Evolutionary conservation across 2,329 filamentous ascomycete species (phyloP), one percentile per base, ranked within the genome.

Genomic region (Fusarium sterilihyphosum): DNA sequence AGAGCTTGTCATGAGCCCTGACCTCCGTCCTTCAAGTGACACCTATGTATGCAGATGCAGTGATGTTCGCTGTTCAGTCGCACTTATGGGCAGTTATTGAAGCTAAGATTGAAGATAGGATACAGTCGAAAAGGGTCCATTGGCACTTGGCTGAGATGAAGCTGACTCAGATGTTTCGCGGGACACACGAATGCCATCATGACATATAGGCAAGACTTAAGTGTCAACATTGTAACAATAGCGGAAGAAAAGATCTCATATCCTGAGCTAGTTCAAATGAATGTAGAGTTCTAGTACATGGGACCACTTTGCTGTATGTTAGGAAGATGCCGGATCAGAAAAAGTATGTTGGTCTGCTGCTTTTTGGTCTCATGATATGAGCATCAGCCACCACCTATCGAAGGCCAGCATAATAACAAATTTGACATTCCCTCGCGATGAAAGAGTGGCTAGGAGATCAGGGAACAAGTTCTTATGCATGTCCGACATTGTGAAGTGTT

Each of bases 1-100:
- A 53, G n/a, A 16, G 31, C 31, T 53, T 2, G 20, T 53, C 49
- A 53, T 26, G 33, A 26, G 47, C 22, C 33, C 5, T 53, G 12
- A 20, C n/a, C 2, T 26, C 17, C 0, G 5, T 5, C n/a, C 16
- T 37, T 5, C 4, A 16, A 16, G 13, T 16, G 6, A 12, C 17
- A 26, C 8, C 50, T 1, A 11, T 6, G 3, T 9, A 53, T 26
- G 6, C 5, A 26, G 9, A 37, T 0, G 6, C 9, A 20, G 9
- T 26, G 6, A 3, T 37, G 3, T 7, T 4, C 8, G 3, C 5
- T 26, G 3, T 16, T 20, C 13, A 37, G 12, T 35, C n/a, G 2
- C 8, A 11, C 5, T 20, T 8, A 3, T 4, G 2, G 24, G 3
- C 3, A 5, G 3, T 17, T 10, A 0, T n/a, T 2, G 3, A 18